Conservation (phyloP, 495 filamentous ascomycete species). For the Neurospora africana region DNA sequence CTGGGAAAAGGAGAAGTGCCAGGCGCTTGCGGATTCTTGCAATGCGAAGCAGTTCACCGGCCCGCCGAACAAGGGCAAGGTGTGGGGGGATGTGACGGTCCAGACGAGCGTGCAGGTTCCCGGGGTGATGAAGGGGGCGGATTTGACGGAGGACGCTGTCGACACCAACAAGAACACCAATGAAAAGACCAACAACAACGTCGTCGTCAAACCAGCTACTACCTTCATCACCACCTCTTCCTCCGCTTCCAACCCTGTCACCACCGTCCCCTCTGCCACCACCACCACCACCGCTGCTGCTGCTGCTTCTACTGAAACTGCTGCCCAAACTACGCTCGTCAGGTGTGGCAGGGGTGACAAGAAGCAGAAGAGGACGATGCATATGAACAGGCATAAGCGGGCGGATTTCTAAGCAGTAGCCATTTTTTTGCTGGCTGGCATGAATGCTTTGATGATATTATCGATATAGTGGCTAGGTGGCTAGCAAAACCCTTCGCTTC, state of each 20-base stretch:
- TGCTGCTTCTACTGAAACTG: background rate
- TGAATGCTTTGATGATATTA: background rate
- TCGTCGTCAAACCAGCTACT: background rate
- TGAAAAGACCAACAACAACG: background rate
- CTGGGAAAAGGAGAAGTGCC: conserved; percentile 50
- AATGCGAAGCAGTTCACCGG: conserved; percentile 37
- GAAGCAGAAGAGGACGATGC: background rate
- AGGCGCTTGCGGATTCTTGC: conserved; percentile 39
- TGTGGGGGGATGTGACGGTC: conserved; percentile 18
- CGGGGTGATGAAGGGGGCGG: conserved; percentile 4
- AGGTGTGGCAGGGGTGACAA: background rate
- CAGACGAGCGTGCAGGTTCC: background rate
- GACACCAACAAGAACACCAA: background rate
- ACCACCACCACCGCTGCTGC: background rate
- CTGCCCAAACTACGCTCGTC: background rate
- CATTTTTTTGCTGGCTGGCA: background rate
- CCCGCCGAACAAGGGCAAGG: conserved; percentile 46
- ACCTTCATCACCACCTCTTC: background rate
- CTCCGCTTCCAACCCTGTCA: background rate
- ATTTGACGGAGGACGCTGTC: background rate
- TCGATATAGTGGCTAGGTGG: background rate
- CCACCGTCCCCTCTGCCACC: background rate
- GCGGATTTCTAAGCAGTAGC: background rate
- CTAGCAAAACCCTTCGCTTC: background rate
- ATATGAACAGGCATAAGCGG: background rate